Percentiles rank a stretch among this genome's conserved stretches.
Conservation (phyloP, 2,329 filamentous ascomycete species). For the Ascochyta viciae-villosae region DNA sequence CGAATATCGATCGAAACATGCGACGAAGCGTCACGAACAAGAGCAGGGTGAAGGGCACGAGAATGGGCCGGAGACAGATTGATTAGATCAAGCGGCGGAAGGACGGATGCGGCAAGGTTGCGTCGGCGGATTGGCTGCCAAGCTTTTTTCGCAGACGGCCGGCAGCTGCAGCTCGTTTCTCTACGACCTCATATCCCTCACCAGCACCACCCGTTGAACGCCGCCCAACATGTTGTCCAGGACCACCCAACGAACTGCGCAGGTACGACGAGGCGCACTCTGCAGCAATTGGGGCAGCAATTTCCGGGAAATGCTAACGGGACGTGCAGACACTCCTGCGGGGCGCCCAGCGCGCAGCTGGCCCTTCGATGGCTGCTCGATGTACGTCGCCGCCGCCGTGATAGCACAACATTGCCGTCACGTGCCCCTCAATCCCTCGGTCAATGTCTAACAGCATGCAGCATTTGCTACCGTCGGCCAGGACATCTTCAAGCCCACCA, state of each 20-base stretch:
- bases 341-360: constrained; percentile 58
- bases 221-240: constrained; percentile 53
- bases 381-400: constrained; percentile 52
- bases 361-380: constrained; percentile 61
- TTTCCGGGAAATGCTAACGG: constrained; percentile 32
- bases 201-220: constrained; percentile 34
- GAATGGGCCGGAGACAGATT: constrained; percentile 15
- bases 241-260: constrained; percentile 56
- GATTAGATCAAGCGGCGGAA: constrained; percentile 24
- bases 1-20: not conserved
- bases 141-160: constrained; percentile 42
- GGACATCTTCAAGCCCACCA: constrained; percentile 98
- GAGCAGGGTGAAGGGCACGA: constrained; percentile 9
- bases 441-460: constrained; percentile 28
- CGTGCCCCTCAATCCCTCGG: constrained; percentile 4
- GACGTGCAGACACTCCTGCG: constrained; percentile 62
- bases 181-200: constrained; percentile 46
- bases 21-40: not conserved
- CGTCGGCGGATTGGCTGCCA: constrained; percentile 34
- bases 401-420: constrained; percentile 2
- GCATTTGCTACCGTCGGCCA: constrained; percentile 73
- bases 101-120: constrained; percentile 31
- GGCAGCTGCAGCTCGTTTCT: constrained; percentile 44
- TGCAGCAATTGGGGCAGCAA: constrained; percentile 33
- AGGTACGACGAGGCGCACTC: constrained; percentile 48